Conservation (phyloP, 176 grass and related monocot genomes). For the Triticum turgidum region DNA sequence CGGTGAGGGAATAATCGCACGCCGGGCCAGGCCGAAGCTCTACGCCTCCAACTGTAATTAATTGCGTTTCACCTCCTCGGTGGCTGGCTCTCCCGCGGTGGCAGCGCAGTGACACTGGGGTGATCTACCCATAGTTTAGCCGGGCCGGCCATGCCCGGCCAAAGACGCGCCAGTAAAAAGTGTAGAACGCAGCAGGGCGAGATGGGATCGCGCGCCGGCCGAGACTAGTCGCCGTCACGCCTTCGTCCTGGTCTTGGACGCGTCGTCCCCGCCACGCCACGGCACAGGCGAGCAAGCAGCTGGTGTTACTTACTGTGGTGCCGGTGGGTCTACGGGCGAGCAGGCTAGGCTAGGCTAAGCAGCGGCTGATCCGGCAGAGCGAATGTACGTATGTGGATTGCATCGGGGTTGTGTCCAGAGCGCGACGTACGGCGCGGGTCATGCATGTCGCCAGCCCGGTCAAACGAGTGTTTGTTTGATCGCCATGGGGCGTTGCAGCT, state of each 20-base stretch:
- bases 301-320: background rate
- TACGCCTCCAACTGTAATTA: constrained; percentile 19
- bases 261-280: constrained; percentile 34
- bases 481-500: background rate
- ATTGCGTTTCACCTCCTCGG: background rate
- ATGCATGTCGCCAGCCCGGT: background rate
- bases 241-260: constrained; percentile 31
- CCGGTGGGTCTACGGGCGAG: constrained; percentile 15
- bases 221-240: constrained; percentile 34
- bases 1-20: constrained; percentile 44
- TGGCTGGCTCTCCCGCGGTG: background rate
- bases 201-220: constrained; percentile 47
- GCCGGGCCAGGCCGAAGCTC: background rate
- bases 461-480: too few species aligned
- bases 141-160: constrained; percentile 15
- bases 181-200: background rate
- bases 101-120: background rate
- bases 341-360: background rate
- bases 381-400: constrained; percentile 14
- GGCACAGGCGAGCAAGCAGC: background rate
- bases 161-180: constrained; percentile 30
- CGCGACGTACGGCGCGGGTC: background rate
- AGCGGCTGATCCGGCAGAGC: background rate
- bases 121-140: background rate
- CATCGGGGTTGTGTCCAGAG: background rate